These are phyloP conservation scores for Penium margaritaceum DNA, from an alignment of 139 green algal genomes.

Conservation along the genomic window DNA sequence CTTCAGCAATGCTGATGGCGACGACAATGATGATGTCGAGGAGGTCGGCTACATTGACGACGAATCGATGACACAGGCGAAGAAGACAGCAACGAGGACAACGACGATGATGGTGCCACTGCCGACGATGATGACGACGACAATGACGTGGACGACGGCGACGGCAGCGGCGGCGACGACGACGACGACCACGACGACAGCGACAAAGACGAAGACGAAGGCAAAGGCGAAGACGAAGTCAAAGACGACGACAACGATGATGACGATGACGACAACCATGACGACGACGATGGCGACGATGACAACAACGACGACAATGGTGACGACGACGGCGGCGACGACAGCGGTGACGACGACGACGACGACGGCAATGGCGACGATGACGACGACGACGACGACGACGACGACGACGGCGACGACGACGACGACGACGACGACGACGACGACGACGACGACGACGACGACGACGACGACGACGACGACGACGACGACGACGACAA, in stretches of 20 bases:
- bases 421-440: constrained; percentile 2
- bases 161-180: background rate
- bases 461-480: constrained; percentile 2
- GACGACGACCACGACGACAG: background rate
- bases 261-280: too few relatives aligned
- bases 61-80: too few relatives aligned
- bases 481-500: background rate
- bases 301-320: background rate
- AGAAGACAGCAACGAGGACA: too few relatives aligned
- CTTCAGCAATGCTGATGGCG: too few relatives aligned
- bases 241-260: background rate
- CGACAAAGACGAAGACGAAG: too few relatives aligned
- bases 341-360: background rate
- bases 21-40: too few relatives aligned
- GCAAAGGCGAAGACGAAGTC: too few relatives aligned
- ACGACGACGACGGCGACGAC: background rate
- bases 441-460: constrained; percentile 1
- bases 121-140: too few relatives aligned
- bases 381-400: background rate
- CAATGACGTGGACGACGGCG: too few relatives aligned
- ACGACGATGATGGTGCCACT: too few relatives aligned
- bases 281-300: too few relatives aligned
- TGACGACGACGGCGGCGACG: background rate
- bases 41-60: too few relatives aligned
- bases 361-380: background rate